Evolutionary conservation across 2,329 filamentous ascomycete genomes (phyloP), one percentile per base, ranked within the genome.

Genomic region (Penicillium sp.): DNA sequence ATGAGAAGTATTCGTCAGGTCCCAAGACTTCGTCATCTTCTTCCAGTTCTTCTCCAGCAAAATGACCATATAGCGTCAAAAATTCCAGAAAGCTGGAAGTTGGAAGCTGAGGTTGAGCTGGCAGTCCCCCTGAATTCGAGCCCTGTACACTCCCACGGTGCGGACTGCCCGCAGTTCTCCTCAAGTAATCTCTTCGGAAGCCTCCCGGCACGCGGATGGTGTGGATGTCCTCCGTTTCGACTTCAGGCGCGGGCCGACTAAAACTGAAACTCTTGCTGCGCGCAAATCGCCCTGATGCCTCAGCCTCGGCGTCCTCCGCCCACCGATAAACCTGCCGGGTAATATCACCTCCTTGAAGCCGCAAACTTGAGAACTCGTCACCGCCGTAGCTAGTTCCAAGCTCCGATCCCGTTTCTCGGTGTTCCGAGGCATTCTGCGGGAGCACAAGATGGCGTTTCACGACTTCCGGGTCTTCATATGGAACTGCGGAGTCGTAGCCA

Each of bases 41-140:
- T 63, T 96, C 90, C 9, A 98, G 77, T 61, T 95, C 86, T 67
- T 98, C 93, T 68, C 93, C 93, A 2, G 93, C 93, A 63, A 98
- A 98, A 69, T 98, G 93, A 3, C 93, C 93, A 56, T 96, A 98
- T 19, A 98, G 78, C 6, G 87, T 90, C 35, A 98, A 65, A 57
- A 98, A 98, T 64, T 98, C 94, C 44, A 98, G 79, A 62, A 98
- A 98, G 67, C 86, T 98, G 51, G 79, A 89, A 0, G 93, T 96
- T 43, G 95, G 82, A 20, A 94, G 74, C 47, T 80, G 80, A 25
- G 78, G 79, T 39, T 75, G 73, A 33, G 66, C 55, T 37, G 59
- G 32, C 28, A 46, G 36, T 56, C 48, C 61, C 54, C 58, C 60
- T 38, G 53, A 60, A 68, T 56, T 61, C 65, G 65, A 60, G 49